A percentile compares a stretch with the other conserved stretches of the same genome.
phyloP scores from a whole-genome alignment of 202 grass and related monocot species.

The Musa balbisiana region DNA sequence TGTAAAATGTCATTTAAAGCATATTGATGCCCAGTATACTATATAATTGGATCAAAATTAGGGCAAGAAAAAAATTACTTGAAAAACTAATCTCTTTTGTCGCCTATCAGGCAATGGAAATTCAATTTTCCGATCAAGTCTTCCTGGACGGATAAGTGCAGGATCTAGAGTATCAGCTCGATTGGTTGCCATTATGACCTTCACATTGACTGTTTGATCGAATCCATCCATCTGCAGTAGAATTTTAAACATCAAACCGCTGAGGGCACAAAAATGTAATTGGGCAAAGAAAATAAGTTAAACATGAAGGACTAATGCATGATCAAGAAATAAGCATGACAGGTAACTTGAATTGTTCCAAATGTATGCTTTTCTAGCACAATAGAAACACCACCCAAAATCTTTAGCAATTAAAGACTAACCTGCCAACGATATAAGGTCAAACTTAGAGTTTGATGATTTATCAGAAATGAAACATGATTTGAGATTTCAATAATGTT shows the following conservation, averaged over 20 bases:
- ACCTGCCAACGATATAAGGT: neutral
- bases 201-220: slow-evolving; percentile 92
- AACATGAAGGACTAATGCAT: neutral
- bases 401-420: neutral
- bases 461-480: neutral
- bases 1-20: neutral
- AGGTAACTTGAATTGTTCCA: neutral
- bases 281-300: neutral
- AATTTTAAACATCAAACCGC: slow-evolving; percentile 1
- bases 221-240: slow-evolving; percentile 88
- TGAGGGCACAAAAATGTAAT: neutral
- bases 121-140: slow-evolving; percentile 88
- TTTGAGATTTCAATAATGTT: neutral
- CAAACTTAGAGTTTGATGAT: neutral
- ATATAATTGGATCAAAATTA: neutral
- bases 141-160: slow-evolving; percentile 78
- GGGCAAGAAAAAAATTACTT: slow-evolving; percentile 33
- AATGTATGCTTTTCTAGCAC: neutral
- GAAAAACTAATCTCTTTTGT: slow-evolving; percentile 86
- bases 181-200: slow-evolving; percentile 96
- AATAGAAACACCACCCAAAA: neutral
- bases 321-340: neutral
- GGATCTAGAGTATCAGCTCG: slow-evolving; percentile 86
- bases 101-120: slow-evolving; percentile 80
- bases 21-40: neutral